phyloP scores from a whole-genome alignment of 768 basidiomycete species.

The Tricholoma sp. region DNA sequence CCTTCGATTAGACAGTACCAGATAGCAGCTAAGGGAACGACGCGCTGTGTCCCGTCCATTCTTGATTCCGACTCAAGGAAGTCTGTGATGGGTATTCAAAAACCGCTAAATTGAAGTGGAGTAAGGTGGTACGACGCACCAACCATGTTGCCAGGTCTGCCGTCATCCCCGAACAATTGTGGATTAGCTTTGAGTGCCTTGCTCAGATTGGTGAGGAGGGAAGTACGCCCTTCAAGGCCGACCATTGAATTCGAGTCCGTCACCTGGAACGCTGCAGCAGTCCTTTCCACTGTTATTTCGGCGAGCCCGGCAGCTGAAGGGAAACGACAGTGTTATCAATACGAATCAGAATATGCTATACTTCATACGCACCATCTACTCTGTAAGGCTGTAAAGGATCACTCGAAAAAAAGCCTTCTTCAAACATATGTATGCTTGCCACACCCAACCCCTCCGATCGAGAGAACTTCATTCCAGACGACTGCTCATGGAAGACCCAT shows the following conservation, averaged over 20 bases:
- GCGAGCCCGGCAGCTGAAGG: constrained; percentile 66
- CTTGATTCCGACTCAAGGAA: constrained; percentile 59
- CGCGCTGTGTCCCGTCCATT: constrained; percentile 31
- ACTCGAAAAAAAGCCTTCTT: constrained; percentile 75
- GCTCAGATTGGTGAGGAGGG: constrained; percentile 68
- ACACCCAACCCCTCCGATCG: constrained; percentile 85
- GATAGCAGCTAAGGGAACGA: constrained; percentile 66
- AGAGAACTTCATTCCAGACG: constrained; percentile 45
- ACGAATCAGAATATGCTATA: background rate
- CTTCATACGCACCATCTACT: constrained; percentile 68
- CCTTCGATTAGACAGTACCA: constrained; percentile 83
- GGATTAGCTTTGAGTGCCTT: constrained; percentile 62
- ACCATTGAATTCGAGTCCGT: constrained; percentile 76
- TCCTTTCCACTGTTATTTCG: constrained; percentile 51
- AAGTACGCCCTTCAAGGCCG: constrained; percentile 81
- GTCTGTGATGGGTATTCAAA: constrained; percentile 35
- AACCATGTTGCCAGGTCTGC: constrained; percentile 77
- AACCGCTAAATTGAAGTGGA: background rate
- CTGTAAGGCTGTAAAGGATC: constrained; percentile 52
- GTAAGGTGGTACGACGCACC: constrained; percentile 38
- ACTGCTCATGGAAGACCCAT: constrained; percentile 72
- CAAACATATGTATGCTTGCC: constrained; percentile 89
- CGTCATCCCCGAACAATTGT: constrained; percentile 66
- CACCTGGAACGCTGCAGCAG: constrained; percentile 77
- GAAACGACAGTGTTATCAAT: background rate